Percentiles rank a stretch among this genome's conserved stretches.
Evolutionary conservation across 2,329 filamentous ascomycete species (phyloP).

Genomic region (Fusarium mundagurra): DNA sequence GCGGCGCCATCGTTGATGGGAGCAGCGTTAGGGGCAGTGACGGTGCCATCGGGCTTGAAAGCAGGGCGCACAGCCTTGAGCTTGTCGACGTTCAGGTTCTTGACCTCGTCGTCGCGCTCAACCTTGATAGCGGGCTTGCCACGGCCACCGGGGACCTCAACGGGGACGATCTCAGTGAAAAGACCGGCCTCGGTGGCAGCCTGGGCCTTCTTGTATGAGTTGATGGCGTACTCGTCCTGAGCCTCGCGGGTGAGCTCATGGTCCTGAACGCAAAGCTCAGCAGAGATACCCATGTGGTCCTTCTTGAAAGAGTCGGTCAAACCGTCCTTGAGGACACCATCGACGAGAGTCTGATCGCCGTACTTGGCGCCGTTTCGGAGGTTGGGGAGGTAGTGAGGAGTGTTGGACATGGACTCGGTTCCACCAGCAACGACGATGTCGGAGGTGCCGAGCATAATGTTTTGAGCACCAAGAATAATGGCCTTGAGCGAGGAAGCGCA

Average conservation of each 20-base stretch:
- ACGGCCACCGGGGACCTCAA: slow-evolving; percentile 87
- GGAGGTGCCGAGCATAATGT: slow-evolving; percentile 96
- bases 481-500: slow-evolving; percentile 96
- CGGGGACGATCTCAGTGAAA: slow-evolving; percentile 90
- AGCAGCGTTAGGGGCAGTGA: slow-evolving; percentile 96
- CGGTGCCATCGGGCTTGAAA: slow-evolving; percentile 84
- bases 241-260: slow-evolving; percentile 82
- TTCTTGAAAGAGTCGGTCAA: slow-evolving; percentile 94
- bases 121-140: slow-evolving; percentile 87
- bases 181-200: slow-evolving; percentile 81
- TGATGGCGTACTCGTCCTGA: slow-evolving; percentile 96
- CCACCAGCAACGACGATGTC: slow-evolving; percentile 93
- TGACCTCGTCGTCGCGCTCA: slow-evolving; percentile 92
- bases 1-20: slow-evolving; percentile 95
- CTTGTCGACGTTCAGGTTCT: slow-evolving; percentile 89
- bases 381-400: slow-evolving; percentile 92
- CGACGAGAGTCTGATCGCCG: slow-evolving; percentile 87
- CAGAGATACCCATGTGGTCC: slow-evolving; percentile 95
- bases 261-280: slow-evolving; percentile 89
- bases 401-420: slow-evolving; percentile 98
- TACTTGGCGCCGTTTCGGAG: slow-evolving; percentile 92
- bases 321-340: slow-evolving; percentile 93
- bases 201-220: slow-evolving; percentile 93
- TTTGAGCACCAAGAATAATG: slow-evolving; percentile 92
- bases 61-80: slow-evolving; percentile 85